Evolutionary conservation across 768 basidiomycete species (phyloP).

Genomic region (Leccinum broughii): DNA sequence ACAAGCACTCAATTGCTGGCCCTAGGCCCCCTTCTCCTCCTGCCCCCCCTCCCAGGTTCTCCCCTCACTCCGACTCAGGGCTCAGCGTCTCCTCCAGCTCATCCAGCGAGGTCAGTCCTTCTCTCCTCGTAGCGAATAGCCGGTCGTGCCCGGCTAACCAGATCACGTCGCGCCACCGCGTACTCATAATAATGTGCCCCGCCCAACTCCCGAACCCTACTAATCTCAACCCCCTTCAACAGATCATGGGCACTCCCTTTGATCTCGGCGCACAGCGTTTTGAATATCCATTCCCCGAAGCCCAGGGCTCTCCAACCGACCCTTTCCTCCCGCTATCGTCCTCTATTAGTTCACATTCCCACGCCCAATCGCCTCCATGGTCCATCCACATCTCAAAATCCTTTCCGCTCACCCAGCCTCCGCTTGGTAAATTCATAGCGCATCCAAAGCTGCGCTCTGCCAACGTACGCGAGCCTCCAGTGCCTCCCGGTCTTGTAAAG

Average conservation of each 20-base stretch:
- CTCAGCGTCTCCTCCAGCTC: constrained; percentile 33
- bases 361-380: constrained; percentile 28
- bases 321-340: constrained; percentile 26
- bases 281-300: constrained; percentile 34
- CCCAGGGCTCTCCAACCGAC: constrained; percentile 33
- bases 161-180: constrained; percentile 7
- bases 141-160: constrained; percentile 9
- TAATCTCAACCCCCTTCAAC: background rate
- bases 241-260: constrained; percentile 37
- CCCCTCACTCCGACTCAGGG: constrained; percentile 31
- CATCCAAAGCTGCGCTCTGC: constrained; percentile 33
- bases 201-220: background rate
- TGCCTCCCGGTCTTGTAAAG: constrained; percentile 34
- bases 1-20: constrained; percentile 3
- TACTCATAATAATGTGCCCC: background rate
- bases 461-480: constrained; percentile 31
- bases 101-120: constrained; percentile 32
- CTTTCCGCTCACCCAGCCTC: constrained; percentile 32
- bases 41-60: constrained; percentile 1
- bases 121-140: constrained; percentile 2
- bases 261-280: constrained; percentile 35
- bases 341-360: constrained; percentile 23
- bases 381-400: constrained; percentile 31
- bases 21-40: background rate
- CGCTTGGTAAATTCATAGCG: constrained; percentile 26